phyloP scores from a whole-genome alignment of 768 basidiomycete species.

The Mrakia frigida region DNA sequence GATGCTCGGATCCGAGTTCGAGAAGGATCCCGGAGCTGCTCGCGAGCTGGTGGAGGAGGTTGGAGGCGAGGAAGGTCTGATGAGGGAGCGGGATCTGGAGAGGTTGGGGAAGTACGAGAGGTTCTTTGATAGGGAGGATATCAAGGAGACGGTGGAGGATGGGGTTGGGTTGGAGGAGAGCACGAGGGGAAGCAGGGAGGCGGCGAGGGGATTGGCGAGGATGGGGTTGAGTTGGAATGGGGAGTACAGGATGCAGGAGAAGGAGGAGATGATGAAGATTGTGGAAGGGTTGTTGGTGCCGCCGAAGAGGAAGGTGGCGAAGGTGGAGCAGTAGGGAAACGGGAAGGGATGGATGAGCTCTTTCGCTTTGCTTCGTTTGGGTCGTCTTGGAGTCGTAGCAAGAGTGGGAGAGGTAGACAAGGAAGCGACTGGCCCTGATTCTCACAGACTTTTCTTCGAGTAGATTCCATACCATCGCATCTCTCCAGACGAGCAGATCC shows the following conservation, averaged over 20 bases:
- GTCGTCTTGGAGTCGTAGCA: background rate
- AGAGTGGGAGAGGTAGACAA: background rate
- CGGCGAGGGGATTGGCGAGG: slow-evolving; percentile 10
- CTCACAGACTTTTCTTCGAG: too few relatives aligned
- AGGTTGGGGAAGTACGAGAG: background rate
- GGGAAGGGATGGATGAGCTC: background rate
- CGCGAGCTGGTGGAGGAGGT: background rate
- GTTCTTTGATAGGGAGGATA: background rate
- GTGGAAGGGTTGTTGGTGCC: slow-evolving; percentile 10
- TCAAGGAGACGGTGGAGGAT: background rate
- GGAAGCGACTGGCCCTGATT: too few relatives aligned
- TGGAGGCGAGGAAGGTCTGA: background rate
- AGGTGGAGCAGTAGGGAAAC: background rate
- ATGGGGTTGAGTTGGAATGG: slow-evolving; percentile 2
- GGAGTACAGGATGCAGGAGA: slow-evolving; percentile 1
- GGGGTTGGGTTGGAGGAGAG: background rate
- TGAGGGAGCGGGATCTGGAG: background rate
- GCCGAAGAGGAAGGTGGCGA: slow-evolving; percentile 3
- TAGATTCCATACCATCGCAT: too few relatives aligned
- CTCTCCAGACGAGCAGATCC: too few relatives aligned
- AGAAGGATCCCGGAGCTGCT: background rate
- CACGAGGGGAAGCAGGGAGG: slow-evolving; percentile 1
- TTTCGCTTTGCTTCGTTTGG: background rate
- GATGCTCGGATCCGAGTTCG: background rate
- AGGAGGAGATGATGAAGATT: slow-evolving; percentile 18